A percentile compares a stretch with the other conserved stretches of the same genome.
These are phyloP conservation scores for Leucosporidium yakuticum DNA, from an alignment of 768 basidiomycete genomes.

Conservation along the genomic window DNA sequence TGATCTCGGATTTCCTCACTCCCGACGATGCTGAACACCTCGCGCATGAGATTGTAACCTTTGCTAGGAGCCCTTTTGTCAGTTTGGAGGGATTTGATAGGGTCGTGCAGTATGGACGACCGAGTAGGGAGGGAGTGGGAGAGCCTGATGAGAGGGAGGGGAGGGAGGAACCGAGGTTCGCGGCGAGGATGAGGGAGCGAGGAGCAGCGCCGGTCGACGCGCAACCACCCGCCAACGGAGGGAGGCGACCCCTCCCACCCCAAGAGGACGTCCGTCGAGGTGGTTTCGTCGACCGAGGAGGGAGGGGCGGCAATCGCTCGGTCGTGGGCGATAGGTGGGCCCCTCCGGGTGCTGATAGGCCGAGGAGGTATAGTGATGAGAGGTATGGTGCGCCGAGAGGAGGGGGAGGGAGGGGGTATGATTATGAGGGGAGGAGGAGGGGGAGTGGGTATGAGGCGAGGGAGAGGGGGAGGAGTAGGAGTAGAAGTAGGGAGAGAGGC, in stretches of 20 bases:
- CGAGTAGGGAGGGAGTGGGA: slow-evolving; percentile 15
- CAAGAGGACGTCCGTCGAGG: not conserved
- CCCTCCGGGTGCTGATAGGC: not conserved
- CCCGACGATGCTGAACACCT: slow-evolving; percentile 36
- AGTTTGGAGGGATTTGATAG: slow-evolving; percentile 28
- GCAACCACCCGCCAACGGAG: not conserved
- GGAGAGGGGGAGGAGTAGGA: not conserved
- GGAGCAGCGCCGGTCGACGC: not conserved
- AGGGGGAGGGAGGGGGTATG: no score
- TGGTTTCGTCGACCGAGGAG: not conserved
- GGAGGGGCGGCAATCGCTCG: not conserved
- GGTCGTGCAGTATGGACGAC: slow-evolving; percentile 31
- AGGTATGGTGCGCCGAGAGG: not conserved
- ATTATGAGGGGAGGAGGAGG: not conserved
- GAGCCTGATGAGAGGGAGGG: not conserved
- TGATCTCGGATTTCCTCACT: slow-evolving; percentile 37
- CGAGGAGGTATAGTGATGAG: not conserved
- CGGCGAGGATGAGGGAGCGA: slow-evolving; percentile 2
- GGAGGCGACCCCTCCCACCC: not conserved
- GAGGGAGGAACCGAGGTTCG: not conserved
- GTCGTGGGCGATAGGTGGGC: not conserved
- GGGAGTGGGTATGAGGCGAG: not conserved
- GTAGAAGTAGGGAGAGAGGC: not conserved
- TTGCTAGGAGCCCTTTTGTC: slow-evolving; percentile 28
- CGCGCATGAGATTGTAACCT: slow-evolving; percentile 32